These are phyloP conservation scores for Balakata baccata DNA, from an alignment of 345 rosid species.

Conservation along the genomic window DNA sequence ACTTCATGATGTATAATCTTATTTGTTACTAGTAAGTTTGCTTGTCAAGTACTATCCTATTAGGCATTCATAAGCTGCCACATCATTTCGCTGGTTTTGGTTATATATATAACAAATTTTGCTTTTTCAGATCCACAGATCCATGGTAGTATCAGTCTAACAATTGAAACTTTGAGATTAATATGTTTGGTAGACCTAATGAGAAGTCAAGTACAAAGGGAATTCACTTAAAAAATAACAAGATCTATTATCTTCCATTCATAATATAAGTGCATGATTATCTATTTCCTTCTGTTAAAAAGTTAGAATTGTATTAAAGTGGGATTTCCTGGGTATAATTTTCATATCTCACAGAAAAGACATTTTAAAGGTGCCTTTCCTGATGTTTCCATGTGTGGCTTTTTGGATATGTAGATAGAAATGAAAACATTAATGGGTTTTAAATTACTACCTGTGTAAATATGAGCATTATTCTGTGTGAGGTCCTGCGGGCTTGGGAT, in stretches of 20 bases:
- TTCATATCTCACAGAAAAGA: no score
- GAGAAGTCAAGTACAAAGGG: not conserved
- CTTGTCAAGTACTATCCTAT: not conserved
- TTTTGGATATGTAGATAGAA: no score
- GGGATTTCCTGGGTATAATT: not conserved
- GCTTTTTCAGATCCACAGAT: not conserved
- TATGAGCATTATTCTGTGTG: not conserved
- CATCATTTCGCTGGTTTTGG: not conserved
- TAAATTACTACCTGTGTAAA: not conserved
- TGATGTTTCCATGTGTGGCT: no score
- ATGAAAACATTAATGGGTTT: no score
- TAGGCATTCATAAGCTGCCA: not conserved
- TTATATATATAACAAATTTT: no score
- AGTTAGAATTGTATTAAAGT: not conserved
- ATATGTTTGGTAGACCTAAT: not conserved
- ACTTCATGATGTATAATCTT: not conserved
- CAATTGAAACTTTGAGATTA: not conserved
- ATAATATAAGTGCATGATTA: not conserved
- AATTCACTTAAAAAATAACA: not conserved
- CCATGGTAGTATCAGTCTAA: not conserved
- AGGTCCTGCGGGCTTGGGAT: not conserved
- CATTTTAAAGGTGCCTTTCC: no score
- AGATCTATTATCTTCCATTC: not conserved
- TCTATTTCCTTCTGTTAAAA: not conserved
- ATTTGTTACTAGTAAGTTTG: no score